A percentile compares a stretch with the other conserved stretches of the same genome.
Evolutionary conservation across 129 eudicot genomes (phyloP).

Genomic region (Saposhnikovia divaricata): DNA sequence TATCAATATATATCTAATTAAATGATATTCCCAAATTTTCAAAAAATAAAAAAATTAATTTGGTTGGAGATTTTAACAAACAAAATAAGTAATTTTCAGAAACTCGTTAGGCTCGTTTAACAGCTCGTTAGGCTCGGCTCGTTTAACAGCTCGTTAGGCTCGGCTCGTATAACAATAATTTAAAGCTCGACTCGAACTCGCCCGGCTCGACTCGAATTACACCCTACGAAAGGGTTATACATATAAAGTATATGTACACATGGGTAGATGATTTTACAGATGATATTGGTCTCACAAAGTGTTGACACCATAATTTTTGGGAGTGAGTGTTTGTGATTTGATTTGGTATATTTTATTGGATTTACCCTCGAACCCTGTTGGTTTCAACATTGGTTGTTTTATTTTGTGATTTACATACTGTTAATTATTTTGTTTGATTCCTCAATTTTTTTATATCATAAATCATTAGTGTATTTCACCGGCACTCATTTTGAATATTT

Average conservation of each 20-base stretch:
- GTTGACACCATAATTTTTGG: not conserved
- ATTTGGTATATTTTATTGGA: not conserved
- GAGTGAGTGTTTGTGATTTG: not conserved
- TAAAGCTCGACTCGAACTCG: no score
- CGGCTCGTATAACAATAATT: no score
- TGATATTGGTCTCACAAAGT: not conserved
- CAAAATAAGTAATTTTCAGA: no score
- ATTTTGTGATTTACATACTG: not conserved
- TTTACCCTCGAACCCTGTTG: not conserved
- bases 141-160: no score
- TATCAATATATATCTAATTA: no score
- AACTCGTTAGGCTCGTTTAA: no score
- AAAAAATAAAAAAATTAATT: no score
- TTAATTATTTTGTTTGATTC: not conserved
- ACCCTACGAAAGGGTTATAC: no score
- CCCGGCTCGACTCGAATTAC: no score
- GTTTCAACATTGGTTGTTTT: not conserved
- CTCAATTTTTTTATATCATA: not conserved
- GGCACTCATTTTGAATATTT: not conserved
- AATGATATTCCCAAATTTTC: no score
- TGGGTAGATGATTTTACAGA: conserved; percentile 8
- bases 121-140: no score
- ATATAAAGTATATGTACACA: conserved; percentile 6
- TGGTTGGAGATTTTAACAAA: no score
- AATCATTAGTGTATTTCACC: not conserved